A percentile compares a stretch with the other conserved stretches of the same genome.
Conservation (phyloP, 306 rosid species). For the Dryas octopetala region DNA sequence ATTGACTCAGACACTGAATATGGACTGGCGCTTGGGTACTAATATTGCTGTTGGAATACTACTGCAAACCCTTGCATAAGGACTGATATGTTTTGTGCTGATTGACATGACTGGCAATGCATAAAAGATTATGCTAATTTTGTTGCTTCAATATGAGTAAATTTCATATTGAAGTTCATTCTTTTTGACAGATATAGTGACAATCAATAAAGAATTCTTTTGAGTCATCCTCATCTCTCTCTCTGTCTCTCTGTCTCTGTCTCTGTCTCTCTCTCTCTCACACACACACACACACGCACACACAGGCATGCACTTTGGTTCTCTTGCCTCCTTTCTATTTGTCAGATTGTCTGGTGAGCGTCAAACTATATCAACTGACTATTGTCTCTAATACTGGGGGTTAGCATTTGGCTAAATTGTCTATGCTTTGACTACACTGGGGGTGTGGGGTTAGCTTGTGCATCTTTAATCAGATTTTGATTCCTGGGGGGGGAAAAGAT, state of each 20-base stretch:
- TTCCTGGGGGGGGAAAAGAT: too few relatives aligned
- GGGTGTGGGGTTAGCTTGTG: too few relatives aligned
- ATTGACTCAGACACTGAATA: slow-evolving; percentile 2
- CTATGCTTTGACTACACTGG: too few relatives aligned
- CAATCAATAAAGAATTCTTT: background rate
- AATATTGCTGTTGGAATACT: background rate
- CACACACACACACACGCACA: background rate
- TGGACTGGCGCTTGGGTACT: background rate
- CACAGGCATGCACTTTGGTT: background rate
- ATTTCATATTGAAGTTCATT: background rate
- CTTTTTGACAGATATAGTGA: background rate
- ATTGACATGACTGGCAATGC: background rate
- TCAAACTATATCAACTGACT: too few relatives aligned
- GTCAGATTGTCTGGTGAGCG: too few relatives aligned
- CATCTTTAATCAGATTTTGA: too few relatives aligned
- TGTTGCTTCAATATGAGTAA: background rate
- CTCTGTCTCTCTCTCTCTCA: background rate
- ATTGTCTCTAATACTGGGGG: too few relatives aligned
- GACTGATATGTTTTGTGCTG: background rate
- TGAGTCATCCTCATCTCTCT: background rate
- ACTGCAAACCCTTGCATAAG: background rate
- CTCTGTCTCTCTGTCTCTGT: background rate
- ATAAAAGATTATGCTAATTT: background rate
- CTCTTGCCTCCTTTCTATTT: too few relatives aligned
- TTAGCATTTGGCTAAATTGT: too few relatives aligned